Percentiles rank a stretch among this genome's conserved stretches.
These are phyloP conservation scores for Blastocladiella britannica DNA, from an alignment of 192 early-diverging fungal species.

Conservation along the genomic window DNA sequence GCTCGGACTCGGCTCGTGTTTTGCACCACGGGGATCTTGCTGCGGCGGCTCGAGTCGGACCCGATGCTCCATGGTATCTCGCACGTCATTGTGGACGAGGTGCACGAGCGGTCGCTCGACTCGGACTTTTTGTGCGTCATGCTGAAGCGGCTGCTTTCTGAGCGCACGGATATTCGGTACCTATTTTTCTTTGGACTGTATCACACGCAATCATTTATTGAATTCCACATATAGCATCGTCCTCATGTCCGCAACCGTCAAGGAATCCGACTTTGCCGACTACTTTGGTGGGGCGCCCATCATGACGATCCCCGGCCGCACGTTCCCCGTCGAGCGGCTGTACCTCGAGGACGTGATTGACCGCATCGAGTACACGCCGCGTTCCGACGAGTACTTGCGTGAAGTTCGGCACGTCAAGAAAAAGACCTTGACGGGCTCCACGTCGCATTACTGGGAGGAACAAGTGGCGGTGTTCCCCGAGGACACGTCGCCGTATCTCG, in stretches of 20 bases:
- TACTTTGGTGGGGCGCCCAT: conserved; percentile 42
- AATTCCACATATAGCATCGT: conserved; percentile 1
- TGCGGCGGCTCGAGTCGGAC: conserved; percentile 44
- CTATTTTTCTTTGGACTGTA: conserved; percentile 4
- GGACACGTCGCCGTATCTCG: conserved; percentile 12
- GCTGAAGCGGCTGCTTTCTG: conserved; percentile 26
- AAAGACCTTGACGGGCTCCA: not conserved
- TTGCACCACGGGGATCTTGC: conserved; percentile 56
- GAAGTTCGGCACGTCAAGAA: conserved; percentile 11
- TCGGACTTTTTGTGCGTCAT: conserved; percentile 53
- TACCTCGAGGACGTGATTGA: conserved; percentile 52
- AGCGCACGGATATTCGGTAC: conserved; percentile 28
- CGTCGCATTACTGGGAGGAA: conserved; percentile 7
- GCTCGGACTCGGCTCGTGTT: conserved; percentile 41
- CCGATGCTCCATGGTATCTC: conserved; percentile 29
- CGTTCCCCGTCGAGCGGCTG: conserved; percentile 23
- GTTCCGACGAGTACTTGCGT: conserved; percentile 3
- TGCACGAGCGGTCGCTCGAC: conserved; percentile 55
- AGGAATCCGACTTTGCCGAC: conserved; percentile 51
- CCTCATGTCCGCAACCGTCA: conserved; percentile 3
- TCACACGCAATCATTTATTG: not conserved
- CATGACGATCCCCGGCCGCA: conserved; percentile 34
- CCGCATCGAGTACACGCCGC: conserved; percentile 14
- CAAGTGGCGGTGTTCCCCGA: conserved; percentile 14
- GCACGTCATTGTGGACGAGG: conserved; percentile 57